Percentiles rank a stretch among this genome's conserved stretches.
phyloP scores from a whole-genome alignment of 2,329 filamentous ascomycete genomes.

The Pseudogymnoascus sp. region DNA sequence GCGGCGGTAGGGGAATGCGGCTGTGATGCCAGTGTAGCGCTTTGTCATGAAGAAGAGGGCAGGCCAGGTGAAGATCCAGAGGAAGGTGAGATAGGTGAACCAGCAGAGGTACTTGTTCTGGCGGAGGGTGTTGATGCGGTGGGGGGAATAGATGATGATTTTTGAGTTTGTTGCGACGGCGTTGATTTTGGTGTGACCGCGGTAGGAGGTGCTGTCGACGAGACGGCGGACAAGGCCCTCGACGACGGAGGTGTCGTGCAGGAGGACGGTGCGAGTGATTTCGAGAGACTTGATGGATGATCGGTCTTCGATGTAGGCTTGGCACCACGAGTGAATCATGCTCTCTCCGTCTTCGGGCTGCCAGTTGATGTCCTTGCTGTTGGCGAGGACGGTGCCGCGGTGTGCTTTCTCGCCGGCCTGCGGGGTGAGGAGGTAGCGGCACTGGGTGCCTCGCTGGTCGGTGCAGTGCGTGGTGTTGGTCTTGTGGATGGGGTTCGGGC shows the following conservation, averaged over 20 bases:
- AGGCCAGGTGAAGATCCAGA: conserved; percentile 67
- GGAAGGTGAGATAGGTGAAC: conserved; percentile 58
- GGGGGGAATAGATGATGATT: conserved; percentile 58
- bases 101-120: conserved; percentile 55
- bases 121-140: conserved; percentile 57
- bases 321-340: conserved; percentile 48
- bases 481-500: conserved; percentile 31
- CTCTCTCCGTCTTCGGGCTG: conserved; percentile 22
- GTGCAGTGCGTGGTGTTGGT: neutral
- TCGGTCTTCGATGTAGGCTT: conserved; percentile 54
- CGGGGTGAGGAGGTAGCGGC: conserved; percentile 39
- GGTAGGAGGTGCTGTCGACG: conserved; percentile 60
- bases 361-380: conserved; percentile 39
- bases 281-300: conserved; percentile 51
- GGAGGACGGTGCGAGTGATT: conserved; percentile 46
- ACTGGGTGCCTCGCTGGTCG: conserved; percentile 32
- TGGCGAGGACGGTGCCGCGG: conserved; percentile 56
- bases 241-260: conserved; percentile 53
- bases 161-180: conserved; percentile 52
- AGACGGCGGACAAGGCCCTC: conserved; percentile 46
- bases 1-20: conserved; percentile 38
- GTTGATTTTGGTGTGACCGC: conserved; percentile 49
- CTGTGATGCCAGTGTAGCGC: conserved; percentile 56
- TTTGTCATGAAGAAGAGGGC: conserved; percentile 60
- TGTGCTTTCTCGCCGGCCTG: conserved; percentile 53